These are phyloP conservation scores for Cryptococcus amylolentus DNA, from an alignment of 1,284 basidiomycete species.

Conservation along the genomic window DNA sequence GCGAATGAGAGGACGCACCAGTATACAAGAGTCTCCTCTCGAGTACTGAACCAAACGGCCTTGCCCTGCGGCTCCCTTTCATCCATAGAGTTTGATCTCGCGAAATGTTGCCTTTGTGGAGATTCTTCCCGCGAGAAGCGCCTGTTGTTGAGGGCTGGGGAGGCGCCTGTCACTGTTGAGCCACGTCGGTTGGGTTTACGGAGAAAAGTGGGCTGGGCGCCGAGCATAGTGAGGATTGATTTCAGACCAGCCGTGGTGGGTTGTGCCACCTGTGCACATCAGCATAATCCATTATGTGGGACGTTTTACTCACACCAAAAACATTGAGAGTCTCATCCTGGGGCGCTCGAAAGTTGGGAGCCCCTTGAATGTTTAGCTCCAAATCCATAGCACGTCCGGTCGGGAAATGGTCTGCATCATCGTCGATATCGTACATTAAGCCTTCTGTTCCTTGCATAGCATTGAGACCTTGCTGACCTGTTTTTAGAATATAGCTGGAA, in stretches of 20 bases:
- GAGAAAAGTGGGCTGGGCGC: constrained; percentile 62
- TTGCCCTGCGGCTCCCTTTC: constrained; percentile 25
- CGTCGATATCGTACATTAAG: constrained; percentile 5
- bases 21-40: constrained; percentile 51
- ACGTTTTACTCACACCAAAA: constrained; percentile 59
- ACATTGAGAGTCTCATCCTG: constrained; percentile 74
- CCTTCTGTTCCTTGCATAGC: constrained; percentile 2
- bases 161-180: constrained; percentile 1
- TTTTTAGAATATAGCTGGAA: constrained; percentile 76
- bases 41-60: constrained; percentile 55
- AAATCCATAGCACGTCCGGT: constrained; percentile 80
- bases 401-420: constrained; percentile 68
- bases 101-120: not conserved
- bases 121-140: constrained; percentile 15
- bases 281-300: not conserved
- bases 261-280: constrained; percentile 62
- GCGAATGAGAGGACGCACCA: constrained; percentile 21
- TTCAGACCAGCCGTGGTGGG: constrained; percentile 89
- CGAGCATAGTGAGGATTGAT: constrained; percentile 83
- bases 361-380: constrained; percentile 84
- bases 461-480: constrained; percentile 48
- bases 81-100: not conserved
- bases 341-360: constrained; percentile 89
- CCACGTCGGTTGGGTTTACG: constrained; percentile 2
- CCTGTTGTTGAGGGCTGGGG: not conserved